These are phyloP conservation scores for Tetraselmis chui DNA, from an alignment of 139 green algal species.

Conservation along the genomic window DNA sequence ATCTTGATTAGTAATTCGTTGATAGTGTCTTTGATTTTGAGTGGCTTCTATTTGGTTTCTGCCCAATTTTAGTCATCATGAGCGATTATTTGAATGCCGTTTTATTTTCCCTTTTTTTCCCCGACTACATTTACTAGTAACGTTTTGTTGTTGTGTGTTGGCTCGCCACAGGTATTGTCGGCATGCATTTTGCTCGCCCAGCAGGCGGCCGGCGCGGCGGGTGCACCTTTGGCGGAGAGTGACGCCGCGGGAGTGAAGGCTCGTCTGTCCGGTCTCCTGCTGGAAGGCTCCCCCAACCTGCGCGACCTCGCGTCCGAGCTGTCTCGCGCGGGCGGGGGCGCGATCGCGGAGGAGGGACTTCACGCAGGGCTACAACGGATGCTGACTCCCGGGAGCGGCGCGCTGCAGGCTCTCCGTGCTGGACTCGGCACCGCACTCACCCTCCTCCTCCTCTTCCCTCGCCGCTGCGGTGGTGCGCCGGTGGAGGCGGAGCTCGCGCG, in stretches of 20 bases:
- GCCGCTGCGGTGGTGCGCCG: slow-evolving; percentile 1
- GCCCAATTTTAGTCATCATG: no score
- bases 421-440: neutral
- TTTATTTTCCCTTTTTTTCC: no score
- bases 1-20: no score
- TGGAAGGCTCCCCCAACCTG: slow-evolving; percentile 49
- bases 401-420: neutral
- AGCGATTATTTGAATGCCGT: no score
- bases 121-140: no score
- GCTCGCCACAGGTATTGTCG: neutral
- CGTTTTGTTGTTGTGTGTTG: no score
- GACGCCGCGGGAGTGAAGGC: slow-evolving; percentile 22
- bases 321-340: neutral
- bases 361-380: slow-evolving; percentile 20
- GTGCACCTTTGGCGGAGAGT: neutral
- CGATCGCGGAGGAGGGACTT: slow-evolving; percentile 14
- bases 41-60: no score
- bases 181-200: neutral
- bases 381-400: neutral
- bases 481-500: slow-evolving; percentile 14
- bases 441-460: neutral
- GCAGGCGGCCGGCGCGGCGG: neutral
- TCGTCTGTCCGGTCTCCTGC: slow-evolving; percentile 14
- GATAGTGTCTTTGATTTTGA: no score
- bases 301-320: slow-evolving; percentile 48